phyloP scores from a whole-genome alignment of 2,329 filamentous ascomycete species.

The Penicillium sp. region DNA sequence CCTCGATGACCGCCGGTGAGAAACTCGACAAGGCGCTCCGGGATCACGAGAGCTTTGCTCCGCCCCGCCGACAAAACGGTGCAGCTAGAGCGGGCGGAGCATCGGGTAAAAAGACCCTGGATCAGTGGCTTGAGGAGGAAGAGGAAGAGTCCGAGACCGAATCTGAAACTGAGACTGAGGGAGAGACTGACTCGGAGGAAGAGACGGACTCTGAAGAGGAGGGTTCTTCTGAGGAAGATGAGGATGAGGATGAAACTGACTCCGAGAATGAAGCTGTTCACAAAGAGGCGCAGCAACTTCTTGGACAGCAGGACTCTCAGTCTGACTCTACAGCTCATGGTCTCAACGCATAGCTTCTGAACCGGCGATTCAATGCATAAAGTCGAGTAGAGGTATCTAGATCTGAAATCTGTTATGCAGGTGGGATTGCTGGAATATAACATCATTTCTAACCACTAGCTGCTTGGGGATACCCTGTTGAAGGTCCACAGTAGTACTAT shows the following conservation, averaged over 20 bases:
- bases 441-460: no score
- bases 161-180: slow-evolving; percentile 43
- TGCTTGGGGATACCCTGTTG: no score
- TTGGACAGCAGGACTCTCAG: slow-evolving; percentile 3
- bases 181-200: slow-evolving; percentile 42
- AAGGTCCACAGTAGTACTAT: no score
- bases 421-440: no score
- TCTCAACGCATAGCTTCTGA: slow-evolving; percentile 5
- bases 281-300: slow-evolving; percentile 20
- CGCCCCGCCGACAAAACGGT: slow-evolving; percentile 12
- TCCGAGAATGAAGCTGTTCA: slow-evolving; percentile 21
- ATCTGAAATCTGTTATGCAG: no score
- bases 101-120: slow-evolving; percentile 68
- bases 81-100: slow-evolving; percentile 19
- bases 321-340: not conserved
- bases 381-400: not conserved
- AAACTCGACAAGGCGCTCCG: slow-evolving; percentile 41
- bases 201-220: slow-evolving; percentile 40
- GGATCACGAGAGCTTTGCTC: slow-evolving; percentile 33
- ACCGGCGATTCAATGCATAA: not conserved
- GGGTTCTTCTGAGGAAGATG: slow-evolving; percentile 44
- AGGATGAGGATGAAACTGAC: slow-evolving; percentile 40
- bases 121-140: slow-evolving; percentile 85
- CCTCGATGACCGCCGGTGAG: slow-evolving; percentile 38
- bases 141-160: slow-evolving; percentile 52